Evolutionary conservation across 768 basidiomycete genomes (phyloP), one percentile per base, ranked within the genome.

Genomic region (Psilocybe sp.): DNA sequence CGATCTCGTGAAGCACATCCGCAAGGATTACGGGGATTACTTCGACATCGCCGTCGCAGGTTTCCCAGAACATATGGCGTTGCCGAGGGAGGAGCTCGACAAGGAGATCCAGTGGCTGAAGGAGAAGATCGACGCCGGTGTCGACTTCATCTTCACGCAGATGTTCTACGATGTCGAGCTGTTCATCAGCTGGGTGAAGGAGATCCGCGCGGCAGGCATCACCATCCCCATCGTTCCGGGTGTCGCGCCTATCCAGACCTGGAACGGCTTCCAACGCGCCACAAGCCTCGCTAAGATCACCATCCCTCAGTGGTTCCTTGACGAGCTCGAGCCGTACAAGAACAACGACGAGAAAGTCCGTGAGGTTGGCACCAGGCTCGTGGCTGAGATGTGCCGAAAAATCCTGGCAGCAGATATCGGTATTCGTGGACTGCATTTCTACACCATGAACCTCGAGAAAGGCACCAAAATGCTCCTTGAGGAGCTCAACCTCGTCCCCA

Each of bases 391-490:
- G 88, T 98, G 96, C 66, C 76, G 86, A 51, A 78, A 78, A 59
- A 96, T 99, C 59, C 73, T 99, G 50, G 74, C 77, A 4, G 91
- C 82, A 38, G 79, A 82, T 51, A 72, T 94, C 40, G 94, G 87
- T 12, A 89, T 99, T 57, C 82, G 81, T 40, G 96, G 95, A 5
- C 71, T 98, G 48, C 93, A 97, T 66, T 93, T 96, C 68, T 96
- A 98, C 68, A 98, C 96, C 50, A 91, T 98, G 90, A 98, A 98
- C 66, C 73, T 98, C 45, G 93, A 96, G 68, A 94, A 85, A 65
- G 97, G 91, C 11, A 94, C 95, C 7, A 88, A 89, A 66, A 92
- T 98, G 92, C 74, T 99, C 31, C 76, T 99, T 28, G 85, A 98
- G 66, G 94, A 98, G 67, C 73, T 98, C 45, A 85, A 87, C 58